Evolutionary conservation across 805 yeast genomes (phyloP).

Genomic region (Candida morakotiae): DNA sequence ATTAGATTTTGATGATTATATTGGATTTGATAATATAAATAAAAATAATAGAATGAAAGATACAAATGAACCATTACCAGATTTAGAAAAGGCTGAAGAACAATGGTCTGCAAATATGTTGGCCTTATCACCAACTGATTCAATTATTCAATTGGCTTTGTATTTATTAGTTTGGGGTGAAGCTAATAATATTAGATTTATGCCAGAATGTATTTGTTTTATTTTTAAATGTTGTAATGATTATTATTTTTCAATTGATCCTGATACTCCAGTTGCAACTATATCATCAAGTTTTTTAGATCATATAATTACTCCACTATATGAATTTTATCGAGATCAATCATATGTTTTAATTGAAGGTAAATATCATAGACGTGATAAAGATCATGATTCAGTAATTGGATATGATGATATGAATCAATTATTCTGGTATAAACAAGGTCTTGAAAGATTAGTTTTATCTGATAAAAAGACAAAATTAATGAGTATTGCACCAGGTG

Average conservation of each 20-base stretch:
- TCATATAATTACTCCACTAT: constrained; percentile 71
- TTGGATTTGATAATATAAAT: constrained; percentile 30
- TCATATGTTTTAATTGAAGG: constrained; percentile 44
- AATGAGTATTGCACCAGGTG: constrained; percentile 50
- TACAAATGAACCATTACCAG: constrained; percentile 10
- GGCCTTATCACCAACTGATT: constrained; percentile 46
- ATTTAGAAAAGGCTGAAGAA: constrained; percentile 42
- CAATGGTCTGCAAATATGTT: constrained; percentile 53
- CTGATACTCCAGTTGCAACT: constrained; percentile 24
- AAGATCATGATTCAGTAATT: constrained; percentile 64
- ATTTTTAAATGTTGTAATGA: constrained; percentile 79
- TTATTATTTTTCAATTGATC: constrained; percentile 48
- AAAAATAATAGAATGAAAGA: constrained; percentile 20
- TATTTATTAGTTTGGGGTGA: constrained; percentile 87
- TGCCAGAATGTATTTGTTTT: constrained; percentile 88
- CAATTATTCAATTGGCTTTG: constrained; percentile 60
- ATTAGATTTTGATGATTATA: constrained; percentile 55
- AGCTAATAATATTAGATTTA: constrained; percentile 77
- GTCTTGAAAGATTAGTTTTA: constrained; percentile 55
- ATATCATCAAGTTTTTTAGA: constrained; percentile 48
- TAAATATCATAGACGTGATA: constrained; percentile 43
- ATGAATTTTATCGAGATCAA: constrained; percentile 55
- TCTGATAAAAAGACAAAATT: constrained; percentile 40
- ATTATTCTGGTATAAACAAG: constrained; percentile 76
- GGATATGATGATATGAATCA: constrained; percentile 93